Conservation (phyloP, 306 rosid species). For the Rosa multiflora region DNA sequence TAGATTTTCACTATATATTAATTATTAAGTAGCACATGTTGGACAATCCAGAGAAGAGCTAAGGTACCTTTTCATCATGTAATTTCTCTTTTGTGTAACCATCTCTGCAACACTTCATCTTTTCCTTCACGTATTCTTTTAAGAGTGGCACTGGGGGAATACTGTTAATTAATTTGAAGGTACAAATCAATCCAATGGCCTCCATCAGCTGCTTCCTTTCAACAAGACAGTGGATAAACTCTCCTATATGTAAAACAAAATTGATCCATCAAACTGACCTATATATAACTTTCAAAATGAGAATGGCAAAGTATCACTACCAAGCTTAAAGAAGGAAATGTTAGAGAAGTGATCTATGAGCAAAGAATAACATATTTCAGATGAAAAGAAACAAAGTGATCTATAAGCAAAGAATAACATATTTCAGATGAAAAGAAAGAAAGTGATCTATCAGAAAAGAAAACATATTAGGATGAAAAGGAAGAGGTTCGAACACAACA, state of each 20-base stretch:
- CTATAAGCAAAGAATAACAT: background rate
- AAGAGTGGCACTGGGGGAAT: conserved; percentile 36
- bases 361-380: background rate
- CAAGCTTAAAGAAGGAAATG: background rate
- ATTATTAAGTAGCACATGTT: background rate
- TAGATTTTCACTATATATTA: background rate
- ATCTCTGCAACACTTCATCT: background rate
- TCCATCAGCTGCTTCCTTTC: conserved; percentile 32
- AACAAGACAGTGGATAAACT: conserved; percentile 38
- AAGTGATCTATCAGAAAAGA: background rate
- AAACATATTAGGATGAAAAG: background rate
- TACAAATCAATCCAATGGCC: conserved; percentile 54
- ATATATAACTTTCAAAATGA: background rate
- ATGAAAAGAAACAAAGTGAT: too few species aligned
- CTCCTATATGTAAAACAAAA: conserved; percentile 21
- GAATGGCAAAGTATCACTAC: background rate
- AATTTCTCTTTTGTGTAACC: background rate
- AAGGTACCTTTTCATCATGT: conserved; percentile 22
- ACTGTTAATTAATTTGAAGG: conserved; percentile 40
- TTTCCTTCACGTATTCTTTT: conserved; percentile 19
- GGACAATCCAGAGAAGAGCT: conserved; percentile 3
- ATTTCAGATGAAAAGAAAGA: background rate
- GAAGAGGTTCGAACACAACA: background rate
- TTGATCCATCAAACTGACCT: background rate
- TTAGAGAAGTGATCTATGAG: background rate